These are phyloP conservation scores for Xylaria multiplex DNA, from an alignment of 2,329 filamentous ascomycete genomes.

Conservation along the genomic window DNA sequence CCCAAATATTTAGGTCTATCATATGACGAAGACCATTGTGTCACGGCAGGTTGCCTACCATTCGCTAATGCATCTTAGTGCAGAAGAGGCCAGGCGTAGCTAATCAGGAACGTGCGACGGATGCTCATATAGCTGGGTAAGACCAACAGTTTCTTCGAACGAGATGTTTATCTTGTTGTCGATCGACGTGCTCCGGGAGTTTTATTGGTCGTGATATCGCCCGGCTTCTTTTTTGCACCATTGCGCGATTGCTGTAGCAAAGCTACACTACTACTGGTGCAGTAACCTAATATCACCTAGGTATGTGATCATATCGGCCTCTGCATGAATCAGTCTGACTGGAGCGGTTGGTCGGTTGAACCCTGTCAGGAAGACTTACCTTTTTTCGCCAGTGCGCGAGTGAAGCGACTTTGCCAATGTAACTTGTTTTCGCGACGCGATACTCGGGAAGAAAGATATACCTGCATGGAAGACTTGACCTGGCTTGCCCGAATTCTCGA, in stretches of 20 bases:
- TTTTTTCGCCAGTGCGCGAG: constrained; percentile 10
- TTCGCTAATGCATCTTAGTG: constrained; percentile 31
- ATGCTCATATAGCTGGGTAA: constrained; percentile 11
- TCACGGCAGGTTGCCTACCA: constrained; percentile 31
- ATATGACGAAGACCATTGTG: constrained; percentile 35
- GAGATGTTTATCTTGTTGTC: constrained; percentile 4
- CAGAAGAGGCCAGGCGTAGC: constrained; percentile 17
- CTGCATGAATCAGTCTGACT: constrained; percentile 30
- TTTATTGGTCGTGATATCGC: constrained; percentile 19
- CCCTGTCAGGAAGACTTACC: constrained; percentile 11
- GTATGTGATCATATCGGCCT: constrained; percentile 31
- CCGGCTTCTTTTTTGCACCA: constrained; percentile 6
- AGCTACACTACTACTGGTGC: constrained; percentile 7
- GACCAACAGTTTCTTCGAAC: constrained; percentile 18
- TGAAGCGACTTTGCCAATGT: background rate
- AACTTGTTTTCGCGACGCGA: constrained; percentile 23
- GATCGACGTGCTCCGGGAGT: constrained; percentile 10
- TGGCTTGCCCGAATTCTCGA: constrained; percentile 26
- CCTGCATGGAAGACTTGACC: constrained; percentile 27
- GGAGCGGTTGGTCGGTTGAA: constrained; percentile 26
- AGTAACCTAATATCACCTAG: constrained; percentile 16
- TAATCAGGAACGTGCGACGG: constrained; percentile 25
- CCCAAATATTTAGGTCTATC: constrained; percentile 23
- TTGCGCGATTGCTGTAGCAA: constrained; percentile 12
- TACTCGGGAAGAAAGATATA: constrained; percentile 16